These are phyloP conservation scores for Plasmodiophora brassicae DNA, from an alignment of 208 protist species.

Conservation along the genomic window DNA sequence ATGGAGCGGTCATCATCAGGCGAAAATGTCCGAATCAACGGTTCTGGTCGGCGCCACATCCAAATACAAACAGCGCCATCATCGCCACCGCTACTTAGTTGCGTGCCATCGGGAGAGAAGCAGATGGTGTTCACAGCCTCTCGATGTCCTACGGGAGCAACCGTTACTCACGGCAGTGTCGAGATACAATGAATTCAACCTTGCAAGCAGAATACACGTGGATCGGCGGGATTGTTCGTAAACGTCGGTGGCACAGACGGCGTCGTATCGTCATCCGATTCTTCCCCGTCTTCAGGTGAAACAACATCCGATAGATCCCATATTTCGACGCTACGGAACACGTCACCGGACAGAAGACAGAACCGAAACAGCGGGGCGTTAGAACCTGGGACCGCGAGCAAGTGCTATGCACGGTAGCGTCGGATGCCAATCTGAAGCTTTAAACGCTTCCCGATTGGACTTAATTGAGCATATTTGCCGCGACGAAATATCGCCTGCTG, in stretches of 20 bases:
- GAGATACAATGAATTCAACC: not conserved
- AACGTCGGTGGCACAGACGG: not conserved
- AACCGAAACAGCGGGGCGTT: not conserved
- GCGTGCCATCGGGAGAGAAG: not conserved
- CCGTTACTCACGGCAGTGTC: not conserved
- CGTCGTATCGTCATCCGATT: not conserved
- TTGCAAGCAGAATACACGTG: not conserved
- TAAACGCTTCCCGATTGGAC: not conserved
- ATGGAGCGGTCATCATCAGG: not conserved
- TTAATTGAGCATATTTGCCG: not conserved
- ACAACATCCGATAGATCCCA: conserved; percentile 5
- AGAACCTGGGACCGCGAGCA: not conserved
- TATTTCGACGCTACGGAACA: conserved; percentile 1
- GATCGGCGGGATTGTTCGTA: conserved; percentile 9
- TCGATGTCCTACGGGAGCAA: not conserved
- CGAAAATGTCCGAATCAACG: not conserved
- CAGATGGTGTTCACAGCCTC: conserved; percentile 1
- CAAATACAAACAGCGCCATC: not conserved
- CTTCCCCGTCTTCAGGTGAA: not conserved
- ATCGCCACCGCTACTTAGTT: not conserved
- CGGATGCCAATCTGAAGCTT: not conserved
- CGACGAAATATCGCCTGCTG: not conserved
- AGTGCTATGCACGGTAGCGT: not conserved
- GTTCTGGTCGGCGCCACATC: not conserved
- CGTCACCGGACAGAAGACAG: not conserved